A percentile compares a stretch with the other conserved stretches of the same genome.
These are phyloP conservation scores for Limtongozyma cylindracea DNA, from an alignment of 805 yeast genomes.

Conservation along the genomic window DNA sequence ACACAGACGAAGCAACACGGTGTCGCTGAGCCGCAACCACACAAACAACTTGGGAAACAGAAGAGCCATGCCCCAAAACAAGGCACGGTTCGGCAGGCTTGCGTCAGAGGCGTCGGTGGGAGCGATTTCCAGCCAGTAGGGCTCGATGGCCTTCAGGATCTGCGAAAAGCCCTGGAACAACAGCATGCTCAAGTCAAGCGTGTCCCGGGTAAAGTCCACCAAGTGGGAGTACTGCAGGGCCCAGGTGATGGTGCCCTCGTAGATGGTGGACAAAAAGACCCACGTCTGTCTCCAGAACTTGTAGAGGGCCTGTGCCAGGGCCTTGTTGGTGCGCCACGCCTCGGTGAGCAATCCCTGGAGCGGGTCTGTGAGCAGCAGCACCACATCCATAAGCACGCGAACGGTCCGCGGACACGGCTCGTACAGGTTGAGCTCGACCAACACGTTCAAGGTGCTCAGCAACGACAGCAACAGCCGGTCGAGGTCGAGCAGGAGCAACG, in stretches of 20 bases:
- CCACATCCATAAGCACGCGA: conserved; percentile 49
- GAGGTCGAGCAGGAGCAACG: conserved; percentile 19
- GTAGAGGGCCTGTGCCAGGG: conserved; percentile 3
- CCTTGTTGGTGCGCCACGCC: conserved; percentile 1
- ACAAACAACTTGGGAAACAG: conserved; percentile 45
- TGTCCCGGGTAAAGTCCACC: conserved; percentile 69
- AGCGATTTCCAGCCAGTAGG: too few relatives aligned
- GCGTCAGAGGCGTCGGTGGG: too few relatives aligned
- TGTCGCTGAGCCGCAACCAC: conserved; percentile 70
- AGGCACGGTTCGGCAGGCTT: conserved; percentile 1
- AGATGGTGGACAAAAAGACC: conserved; percentile 46
- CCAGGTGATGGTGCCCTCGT: conserved; percentile 50
- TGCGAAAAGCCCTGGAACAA: conserved; percentile 40
- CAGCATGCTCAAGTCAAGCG: conserved; percentile 49
- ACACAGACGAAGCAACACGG: conserved; percentile 46
- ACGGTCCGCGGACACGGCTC: conserved; percentile 62
- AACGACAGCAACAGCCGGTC: conserved; percentile 21
- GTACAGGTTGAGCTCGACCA: conserved; percentile 21
- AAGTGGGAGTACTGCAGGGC: conserved; percentile 35
- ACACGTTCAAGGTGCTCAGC: conserved; percentile 15
- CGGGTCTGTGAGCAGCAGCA: conserved; percentile 38
- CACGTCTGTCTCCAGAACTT: conserved; percentile 49
- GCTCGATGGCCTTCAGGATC: conserved; percentile 4
- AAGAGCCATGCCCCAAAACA: conserved; percentile 29
- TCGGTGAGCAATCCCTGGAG: conserved; percentile 20